Percentiles rank a stretch among this genome's conserved stretches.
These are phyloP conservation scores for Mycena haematopus DNA, from an alignment of 768 basidiomycete genomes.

Conservation along the genomic window DNA sequence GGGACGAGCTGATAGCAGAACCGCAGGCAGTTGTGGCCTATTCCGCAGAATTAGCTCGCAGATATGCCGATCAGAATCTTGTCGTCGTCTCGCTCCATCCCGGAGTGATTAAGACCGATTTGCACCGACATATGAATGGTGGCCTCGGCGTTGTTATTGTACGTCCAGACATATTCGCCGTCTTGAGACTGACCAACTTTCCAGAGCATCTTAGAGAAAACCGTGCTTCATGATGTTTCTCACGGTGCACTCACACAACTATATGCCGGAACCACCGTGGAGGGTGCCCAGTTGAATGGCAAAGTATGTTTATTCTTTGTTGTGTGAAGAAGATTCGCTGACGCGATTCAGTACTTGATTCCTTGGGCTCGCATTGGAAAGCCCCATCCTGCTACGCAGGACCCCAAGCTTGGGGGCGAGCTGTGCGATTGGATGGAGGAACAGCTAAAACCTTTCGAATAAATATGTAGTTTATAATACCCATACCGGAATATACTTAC, in stretches of 20 bases:
- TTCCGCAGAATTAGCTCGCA: conserved; percentile 50
- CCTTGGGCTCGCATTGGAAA: conserved; percentile 35
- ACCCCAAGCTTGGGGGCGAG: conserved; percentile 32
- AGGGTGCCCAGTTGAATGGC: conserved; percentile 33
- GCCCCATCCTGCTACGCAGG: conserved; percentile 25
- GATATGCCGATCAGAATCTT: conserved; percentile 51
- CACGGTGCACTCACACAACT: conserved; percentile 36
- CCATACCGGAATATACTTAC: no score
- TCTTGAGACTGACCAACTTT: neutral
- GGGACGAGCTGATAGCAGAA: neutral
- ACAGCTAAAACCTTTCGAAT: conserved; percentile 33
- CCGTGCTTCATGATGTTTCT: conserved; percentile 25
- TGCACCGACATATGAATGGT: conserved; percentile 33
- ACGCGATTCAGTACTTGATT: conserved; percentile 32
- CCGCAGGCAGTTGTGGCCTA: conserved; percentile 48
- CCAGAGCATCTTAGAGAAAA: conserved; percentile 25
- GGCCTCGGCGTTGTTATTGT: conserved; percentile 25
- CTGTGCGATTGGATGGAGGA: conserved; percentile 38
- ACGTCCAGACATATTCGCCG: neutral
- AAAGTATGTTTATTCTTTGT: conserved; percentile 22
- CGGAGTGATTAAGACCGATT: conserved; percentile 39
- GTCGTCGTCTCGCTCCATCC: conserved; percentile 52
- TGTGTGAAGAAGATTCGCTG: neutral
- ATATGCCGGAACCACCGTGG: conserved; percentile 34
- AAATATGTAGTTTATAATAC: no score